Evolutionary conservation across 768 basidiomycete genomes (phyloP).

Genomic region (Rhizopogon salebrosus): DNA sequence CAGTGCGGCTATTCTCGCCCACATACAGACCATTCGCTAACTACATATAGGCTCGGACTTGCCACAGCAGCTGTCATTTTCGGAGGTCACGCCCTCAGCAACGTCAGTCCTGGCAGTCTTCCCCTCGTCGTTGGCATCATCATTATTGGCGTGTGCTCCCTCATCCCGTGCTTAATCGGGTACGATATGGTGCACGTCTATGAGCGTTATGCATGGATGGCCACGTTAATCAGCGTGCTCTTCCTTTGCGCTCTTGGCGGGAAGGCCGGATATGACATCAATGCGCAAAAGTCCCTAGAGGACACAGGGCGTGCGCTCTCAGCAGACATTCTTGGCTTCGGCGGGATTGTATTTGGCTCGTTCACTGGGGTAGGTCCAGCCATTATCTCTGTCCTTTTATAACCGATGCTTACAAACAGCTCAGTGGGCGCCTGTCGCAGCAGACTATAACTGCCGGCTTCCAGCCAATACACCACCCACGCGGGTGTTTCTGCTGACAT

Average conservation of each 20-base stretch:
- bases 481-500: constrained; percentile 45
- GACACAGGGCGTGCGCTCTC: constrained; percentile 39
- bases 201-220: constrained; percentile 54
- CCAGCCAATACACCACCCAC: constrained; percentile 37
- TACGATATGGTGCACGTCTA: constrained; percentile 43
- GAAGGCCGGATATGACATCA: constrained; percentile 40
- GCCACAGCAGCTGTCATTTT: constrained; percentile 44
- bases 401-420: background rate
- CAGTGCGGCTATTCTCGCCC: constrained; percentile 23
- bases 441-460: constrained; percentile 49
- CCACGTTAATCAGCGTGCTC: constrained; percentile 40
- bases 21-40: background rate
- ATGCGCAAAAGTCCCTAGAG: constrained; percentile 36
- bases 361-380: constrained; percentile 33
- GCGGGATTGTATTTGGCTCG: constrained; percentile 46
- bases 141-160: constrained; percentile 36
- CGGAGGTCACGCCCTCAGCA: constrained; percentile 47
- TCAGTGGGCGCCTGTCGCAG: constrained; percentile 46
- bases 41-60: constrained; percentile 38
- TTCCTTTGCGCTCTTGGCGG: constrained; percentile 48
- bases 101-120: constrained; percentile 38
- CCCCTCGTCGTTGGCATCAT: constrained; percentile 45
- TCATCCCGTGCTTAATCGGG: constrained; percentile 43
- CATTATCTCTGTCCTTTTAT: background rate
- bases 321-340: constrained; percentile 47